These are phyloP conservation scores for Flaveria brownii DNA, from an alignment of 129 eudicot genomes.

Conservation along the genomic window DNA sequence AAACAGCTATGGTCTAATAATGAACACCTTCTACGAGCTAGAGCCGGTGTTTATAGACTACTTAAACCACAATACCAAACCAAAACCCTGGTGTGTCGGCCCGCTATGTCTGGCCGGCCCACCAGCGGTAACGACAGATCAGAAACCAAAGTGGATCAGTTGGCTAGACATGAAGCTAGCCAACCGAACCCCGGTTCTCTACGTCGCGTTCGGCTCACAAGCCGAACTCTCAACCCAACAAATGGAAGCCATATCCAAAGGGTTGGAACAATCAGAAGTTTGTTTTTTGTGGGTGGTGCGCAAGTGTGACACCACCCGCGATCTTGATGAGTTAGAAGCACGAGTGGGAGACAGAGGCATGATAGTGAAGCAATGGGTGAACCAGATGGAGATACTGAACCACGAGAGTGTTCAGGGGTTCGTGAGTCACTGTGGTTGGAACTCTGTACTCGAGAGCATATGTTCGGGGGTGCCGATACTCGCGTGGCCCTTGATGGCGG, in stretches of 20 bases:
- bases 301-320: conserved; percentile 20
- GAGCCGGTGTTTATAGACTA: conserved; percentile 31
- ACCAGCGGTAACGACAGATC: not conserved
- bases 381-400: conserved; percentile 49
- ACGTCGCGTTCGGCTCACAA: conserved; percentile 70
- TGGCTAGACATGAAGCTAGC: conserved; percentile 61
- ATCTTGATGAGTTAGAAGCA: conserved; percentile 40
- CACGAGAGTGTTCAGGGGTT: conserved; percentile 62
- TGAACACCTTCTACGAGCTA: conserved; percentile 34
- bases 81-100: conserved; percentile 31
- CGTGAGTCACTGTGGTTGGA: conserved; percentile 86
- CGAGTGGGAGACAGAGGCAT: conserved; percentile 54
- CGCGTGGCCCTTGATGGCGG: conserved; percentile 91
- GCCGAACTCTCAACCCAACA: conserved; percentile 47
- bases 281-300: conserved; percentile 65
- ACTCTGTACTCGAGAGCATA: conserved; percentile 67
- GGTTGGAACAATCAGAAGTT: conserved; percentile 54
- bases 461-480: conserved; percentile 71
- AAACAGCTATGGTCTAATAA: conserved; percentile 31
- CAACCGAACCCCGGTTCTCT: conserved; percentile 42
- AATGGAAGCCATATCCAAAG: conserved; percentile 44
- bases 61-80: conserved; percentile 14
- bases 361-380: conserved; percentile 67
- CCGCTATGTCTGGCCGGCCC: conserved; percentile 29
- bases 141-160: conserved; percentile 42